Conservation (phyloP, 2,329 filamentous ascomycete genomes). For the Periconia digitata region DNA sequence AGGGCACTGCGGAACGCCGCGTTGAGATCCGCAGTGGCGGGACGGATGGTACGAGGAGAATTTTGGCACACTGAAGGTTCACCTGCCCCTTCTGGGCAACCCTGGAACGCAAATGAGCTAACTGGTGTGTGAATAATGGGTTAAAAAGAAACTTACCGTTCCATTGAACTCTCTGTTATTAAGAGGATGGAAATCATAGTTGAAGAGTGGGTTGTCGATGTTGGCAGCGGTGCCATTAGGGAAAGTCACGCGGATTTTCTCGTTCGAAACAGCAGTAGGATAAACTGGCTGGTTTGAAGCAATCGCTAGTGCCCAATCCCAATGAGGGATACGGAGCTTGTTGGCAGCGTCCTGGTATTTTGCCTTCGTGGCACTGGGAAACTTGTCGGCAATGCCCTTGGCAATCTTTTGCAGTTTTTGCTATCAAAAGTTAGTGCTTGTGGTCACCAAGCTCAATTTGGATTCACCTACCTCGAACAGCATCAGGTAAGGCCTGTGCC, state of each 20-base stretch:
- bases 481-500: slow-evolving; percentile 77
- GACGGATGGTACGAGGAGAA: background rate
- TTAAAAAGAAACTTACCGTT: slow-evolving; percentile 43
- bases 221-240: slow-evolving; percentile 29
- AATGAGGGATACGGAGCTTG: slow-evolving; percentile 45
- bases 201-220: slow-evolving; percentile 44
- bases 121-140: background rate
- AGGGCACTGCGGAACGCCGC: background rate
- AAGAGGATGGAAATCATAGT: slow-evolving; percentile 32
- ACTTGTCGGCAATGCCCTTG: slow-evolving; percentile 37
- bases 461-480: slow-evolving; percentile 55
- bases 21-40: background rate
- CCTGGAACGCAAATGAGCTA: background rate
- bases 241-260: slow-evolving; percentile 42
- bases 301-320: slow-evolving; percentile 47
- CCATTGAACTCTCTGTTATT: slow-evolving; percentile 51
- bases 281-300: slow-evolving; percentile 28
- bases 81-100: slow-evolving; percentile 4
- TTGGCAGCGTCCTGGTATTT: slow-evolving; percentile 41
- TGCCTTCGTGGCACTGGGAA: slow-evolving; percentile 33
- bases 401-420: slow-evolving; percentile 43
- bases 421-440: slow-evolving; percentile 17
- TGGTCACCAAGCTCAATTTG: background rate
- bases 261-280: slow-evolving; percentile 36
- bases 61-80: background rate